These are phyloP conservation scores for Hydrangea macrophylla DNA, from an alignment of 148 eudicot species.

Conservation along the genomic window DNA sequence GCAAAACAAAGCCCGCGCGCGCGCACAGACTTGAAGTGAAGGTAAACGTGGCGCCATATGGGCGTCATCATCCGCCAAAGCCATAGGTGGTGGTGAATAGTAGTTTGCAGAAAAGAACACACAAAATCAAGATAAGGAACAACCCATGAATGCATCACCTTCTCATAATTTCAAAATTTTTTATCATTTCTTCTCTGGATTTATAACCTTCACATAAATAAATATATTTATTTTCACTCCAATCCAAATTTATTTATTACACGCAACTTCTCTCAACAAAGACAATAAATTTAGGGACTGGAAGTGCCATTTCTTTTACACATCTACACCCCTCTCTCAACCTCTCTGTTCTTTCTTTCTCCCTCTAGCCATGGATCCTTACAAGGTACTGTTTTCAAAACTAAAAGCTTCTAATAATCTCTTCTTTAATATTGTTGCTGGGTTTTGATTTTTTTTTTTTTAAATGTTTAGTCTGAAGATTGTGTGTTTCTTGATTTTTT, in stretches of 20 bases:
- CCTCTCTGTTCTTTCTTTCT: neutral
- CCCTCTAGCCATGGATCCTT: conserved; percentile 5
- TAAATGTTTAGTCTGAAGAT: neutral
- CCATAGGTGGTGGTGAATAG: neutral
- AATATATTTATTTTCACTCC: no score
- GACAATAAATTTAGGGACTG: neutral
- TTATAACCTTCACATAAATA: neutral
- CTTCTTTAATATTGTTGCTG: neutral
- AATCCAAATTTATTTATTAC: no score
- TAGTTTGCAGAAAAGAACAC: neutral
- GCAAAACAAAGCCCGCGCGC: no score
- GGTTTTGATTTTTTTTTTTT: neutral
- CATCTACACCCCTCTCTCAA: neutral
- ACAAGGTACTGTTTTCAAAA: conserved; percentile 6
- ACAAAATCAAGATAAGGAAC: no score
- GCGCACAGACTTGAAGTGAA: no score
- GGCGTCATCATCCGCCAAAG: neutral
- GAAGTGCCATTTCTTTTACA: neutral
- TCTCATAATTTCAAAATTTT: neutral
- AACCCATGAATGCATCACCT: neutral
- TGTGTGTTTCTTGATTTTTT: neutral
- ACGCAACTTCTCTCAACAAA: no score
- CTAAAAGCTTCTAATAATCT: neutral
- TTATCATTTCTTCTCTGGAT: neutral
- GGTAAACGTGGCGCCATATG: neutral